These are phyloP conservation scores for Coemansia sp. DNA, from an alignment of 192 early-diverging fungal species.

Conservation along the genomic window DNA sequence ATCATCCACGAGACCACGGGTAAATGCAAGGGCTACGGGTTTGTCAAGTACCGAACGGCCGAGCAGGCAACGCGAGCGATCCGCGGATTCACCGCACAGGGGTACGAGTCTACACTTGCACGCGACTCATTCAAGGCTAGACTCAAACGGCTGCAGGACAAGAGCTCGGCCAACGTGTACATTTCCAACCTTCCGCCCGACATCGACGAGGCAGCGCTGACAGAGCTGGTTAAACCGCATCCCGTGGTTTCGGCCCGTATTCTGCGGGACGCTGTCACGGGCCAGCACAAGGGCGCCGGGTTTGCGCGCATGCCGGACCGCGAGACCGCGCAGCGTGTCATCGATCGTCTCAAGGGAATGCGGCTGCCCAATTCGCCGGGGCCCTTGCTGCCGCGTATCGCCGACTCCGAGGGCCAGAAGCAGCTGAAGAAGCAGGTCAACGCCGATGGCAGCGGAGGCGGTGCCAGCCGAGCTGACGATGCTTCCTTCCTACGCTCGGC, in stretches of 20 bases:
- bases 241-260: conserved; percentile 73
- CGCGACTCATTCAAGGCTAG: conserved; percentile 72
- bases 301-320: conserved; percentile 77
- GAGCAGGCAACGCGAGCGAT: conserved; percentile 70
- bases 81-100: conserved; percentile 62
- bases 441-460: conserved; percentile 14
- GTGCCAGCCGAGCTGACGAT: neutral
- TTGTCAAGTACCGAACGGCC: conserved; percentile 78
- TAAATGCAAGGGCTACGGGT: conserved; percentile 88
- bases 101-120: conserved; percentile 76
- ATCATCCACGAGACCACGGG: conserved; percentile 79
- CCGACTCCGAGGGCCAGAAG: conserved; percentile 79
- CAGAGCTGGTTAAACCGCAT: conserved; percentile 66
- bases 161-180: conserved; percentile 78
- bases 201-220: conserved; percentile 68
- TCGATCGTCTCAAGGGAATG: conserved; percentile 66
- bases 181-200: conserved; percentile 78
- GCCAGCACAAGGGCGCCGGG: conserved; percentile 73
- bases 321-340: conserved; percentile 64
- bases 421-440: conserved; percentile 67
- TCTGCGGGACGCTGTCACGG: conserved; percentile 66
- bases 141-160: conserved; percentile 71
- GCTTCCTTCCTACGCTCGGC: conserved; percentile 18
- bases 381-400: conserved; percentile 75
- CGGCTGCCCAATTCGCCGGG: conserved; percentile 61